Evolutionary conservation across 176 grass and related monocot genomes (phyloP), one percentile per base, ranked within the genome.

Genomic region (Ananas comosus): DNA sequence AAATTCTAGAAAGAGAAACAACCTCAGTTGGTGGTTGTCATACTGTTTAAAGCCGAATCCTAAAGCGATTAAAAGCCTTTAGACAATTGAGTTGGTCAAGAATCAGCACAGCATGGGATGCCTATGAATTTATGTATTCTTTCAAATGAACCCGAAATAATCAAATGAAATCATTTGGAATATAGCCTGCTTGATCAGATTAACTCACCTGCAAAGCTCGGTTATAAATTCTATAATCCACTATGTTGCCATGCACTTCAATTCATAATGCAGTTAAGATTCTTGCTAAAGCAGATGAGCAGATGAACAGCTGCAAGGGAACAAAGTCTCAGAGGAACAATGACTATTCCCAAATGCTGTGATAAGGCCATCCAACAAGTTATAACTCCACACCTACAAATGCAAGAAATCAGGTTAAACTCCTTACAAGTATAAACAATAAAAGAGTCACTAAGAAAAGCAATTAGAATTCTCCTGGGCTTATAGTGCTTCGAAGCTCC

Each of bases 401-500:
- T 79, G 27, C 29, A 79, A 65, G 13, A 22, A 79, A 56, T 79
- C 3, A 72, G 11, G 53, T 56, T 24, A 77, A 54, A 64, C 48
- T 77, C 51, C 17, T 48, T 12, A 12, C 14, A 69, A 28, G 7
- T 47, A 78, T 12, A 82, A 79, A 74, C 0, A 23, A 50, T 84
- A 71, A 49, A 13, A 72, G 52, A 21, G 70, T 51, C 19, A 58
- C 1, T 74, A 54, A 76, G 13, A 65, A 49, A 70, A 61, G 75
- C 12, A 81, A 22, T 10, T 57, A 72, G 25, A 82, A 64, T 58
- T 74, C 52, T 84, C 28, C 13, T 74, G 78, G 86, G 74, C 61
- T 49, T 69, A 80, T 76, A 83, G 70, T 64, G 76, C 79, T 81
- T 79, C 81, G 72, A 56, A 65, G 8, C 63, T 78, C 93, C 89